Base-by-base conservation (phyloP, 2,329 filamentous ascomycete genomes). In the Davidsoniella virescens region DNA sequence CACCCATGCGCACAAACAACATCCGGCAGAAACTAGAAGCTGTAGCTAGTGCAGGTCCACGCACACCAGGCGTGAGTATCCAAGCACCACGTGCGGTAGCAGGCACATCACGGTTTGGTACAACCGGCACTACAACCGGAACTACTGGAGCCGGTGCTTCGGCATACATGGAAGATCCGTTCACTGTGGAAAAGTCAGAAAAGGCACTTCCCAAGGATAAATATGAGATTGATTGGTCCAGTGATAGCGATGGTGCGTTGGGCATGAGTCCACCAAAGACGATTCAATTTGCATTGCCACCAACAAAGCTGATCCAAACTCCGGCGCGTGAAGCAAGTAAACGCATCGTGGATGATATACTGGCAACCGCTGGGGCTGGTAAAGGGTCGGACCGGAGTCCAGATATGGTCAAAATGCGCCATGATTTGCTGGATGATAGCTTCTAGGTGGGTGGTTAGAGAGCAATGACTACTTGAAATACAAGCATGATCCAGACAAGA, bases 241-340 rank as follows among this genome's bases (percentile, higher is more conserved):
- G 80, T 58, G 82, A 87, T 54, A 80, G 78, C 51, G 82, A 83
- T 25, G 76, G 78, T 8, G 76, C 76, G 38, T 72, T 71, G 20
- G 85, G 81, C 5, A 82, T 87, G 65, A 94, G 86, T 59, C 92
- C 92, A 25, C 92, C 92, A 0, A 96, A 96, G 70, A 92, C 86
- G 9, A 88, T 93, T 54, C 84, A 88, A 59, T 93, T 93, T 63
- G 81, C 83, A 42, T 66, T 93, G 44, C 84, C 84, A 47, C 82
- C 82, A 49, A 84, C 80, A 39, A 80, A 84, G 60, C 66, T 93
- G 18, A 64, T 90, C 62, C 85, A 88, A 62, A 93, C 86, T 45
- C 86, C 85, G 55, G 85, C 86, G 26, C 76, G 82, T 50, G 84
- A 92, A 63, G 86, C 86, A 3, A 88, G 84, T 59, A 82, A 75